phyloP scores from a whole-genome alignment of 352 stramenopile genomes.

The Phytophthora cryptogea region DNA sequence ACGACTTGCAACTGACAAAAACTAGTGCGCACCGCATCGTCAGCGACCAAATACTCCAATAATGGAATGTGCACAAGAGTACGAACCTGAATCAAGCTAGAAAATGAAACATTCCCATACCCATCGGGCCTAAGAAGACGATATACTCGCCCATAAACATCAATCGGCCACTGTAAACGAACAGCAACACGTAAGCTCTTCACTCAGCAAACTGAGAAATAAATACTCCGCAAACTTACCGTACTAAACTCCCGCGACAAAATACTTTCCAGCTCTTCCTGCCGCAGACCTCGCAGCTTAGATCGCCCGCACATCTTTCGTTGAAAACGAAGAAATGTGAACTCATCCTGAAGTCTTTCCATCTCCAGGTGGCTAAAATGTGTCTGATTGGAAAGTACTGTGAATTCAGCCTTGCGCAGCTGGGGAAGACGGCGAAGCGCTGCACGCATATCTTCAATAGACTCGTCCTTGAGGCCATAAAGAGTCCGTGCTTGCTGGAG shows the following conservation, averaged over 20 bases:
- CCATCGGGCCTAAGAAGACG: slow-evolving; percentile 55
- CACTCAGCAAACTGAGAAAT: background rate
- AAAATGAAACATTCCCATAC: slow-evolving; percentile 69
- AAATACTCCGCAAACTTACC: slow-evolving; percentile 20
- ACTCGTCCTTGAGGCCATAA: slow-evolving; percentile 63
- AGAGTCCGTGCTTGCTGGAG: slow-evolving; percentile 44
- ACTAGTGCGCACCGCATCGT: slow-evolving; percentile 18
- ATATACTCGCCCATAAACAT: slow-evolving; percentile 48
- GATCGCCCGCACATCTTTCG: slow-evolving; percentile 44
- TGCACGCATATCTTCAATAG: slow-evolving; percentile 62
- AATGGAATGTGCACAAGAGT: background rate
- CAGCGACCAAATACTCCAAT: background rate
- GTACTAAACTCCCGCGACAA: slow-evolving; percentile 52
- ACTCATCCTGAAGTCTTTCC: slow-evolving; percentile 63
- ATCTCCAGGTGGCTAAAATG: slow-evolving; percentile 64
- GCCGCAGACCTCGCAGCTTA: slow-evolving; percentile 52
- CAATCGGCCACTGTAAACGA: slow-evolving; percentile 46
- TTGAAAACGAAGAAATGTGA: slow-evolving; percentile 64
- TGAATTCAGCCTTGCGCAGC: slow-evolving; percentile 58
- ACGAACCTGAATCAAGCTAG: slow-evolving; percentile 60
- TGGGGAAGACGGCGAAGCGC: slow-evolving; percentile 49
- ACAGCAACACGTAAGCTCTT: slow-evolving; percentile 2
- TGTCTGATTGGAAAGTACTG: slow-evolving; percentile 48
- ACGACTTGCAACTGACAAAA: slow-evolving; percentile 48
- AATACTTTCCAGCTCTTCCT: slow-evolving; percentile 61